Base-by-base conservation (phyloP, 768 basidiomycete genomes). In the Filobasidium wieringae region DNA sequence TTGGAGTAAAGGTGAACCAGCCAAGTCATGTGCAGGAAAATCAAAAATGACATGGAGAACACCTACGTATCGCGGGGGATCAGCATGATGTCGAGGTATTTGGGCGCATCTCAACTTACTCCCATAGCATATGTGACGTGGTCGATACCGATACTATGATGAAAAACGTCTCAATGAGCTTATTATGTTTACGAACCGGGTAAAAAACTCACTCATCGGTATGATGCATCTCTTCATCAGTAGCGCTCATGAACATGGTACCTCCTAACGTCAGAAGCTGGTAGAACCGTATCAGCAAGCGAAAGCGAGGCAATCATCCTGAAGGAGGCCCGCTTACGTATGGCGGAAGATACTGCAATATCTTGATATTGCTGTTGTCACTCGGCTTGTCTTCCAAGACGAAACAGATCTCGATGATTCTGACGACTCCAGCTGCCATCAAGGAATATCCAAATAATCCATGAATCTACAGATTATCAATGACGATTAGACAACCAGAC, bases 61-160 rank as follows among this genome's bases (percentile, higher is more conserved):
- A 59, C 30, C 51, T 58, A 32, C 32, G 27, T 49, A 9, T 53
- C 33, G 32, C 51, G 36, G 19, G 4, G 34, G 45, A 15, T 32
- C 50, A 54, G 39, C 36, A 27, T 17, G 5, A 17, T 34, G 32
- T 8, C 22, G 19, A 26, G 26, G 41, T 33, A 57, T 30, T 19
- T 85, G 85, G 76, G 83, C 37, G 37, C 3, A 17, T 40, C 84
- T 49, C 17, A 24, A 61, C 60, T 58, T 79, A 89, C 84, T 68
- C 87, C 84, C 17, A 91, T 78, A 34, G 86, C 78, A 66, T 92
- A 93, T 0, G 90, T 90, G 58, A 91, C 89, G 66, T 90, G 88
- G 70, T 93, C 91, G 82, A 93, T 88, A 40, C 80, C 84, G 19
- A 76, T 58, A 33, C 66, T 68, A 37, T 1, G 24, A 37, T n/a